Percentiles rank a stretch among this genome's conserved stretches.
Evolutionary conservation across 306 rosid genomes (phyloP).

Genomic region (Amphicarpaea edgeworthii): DNA sequence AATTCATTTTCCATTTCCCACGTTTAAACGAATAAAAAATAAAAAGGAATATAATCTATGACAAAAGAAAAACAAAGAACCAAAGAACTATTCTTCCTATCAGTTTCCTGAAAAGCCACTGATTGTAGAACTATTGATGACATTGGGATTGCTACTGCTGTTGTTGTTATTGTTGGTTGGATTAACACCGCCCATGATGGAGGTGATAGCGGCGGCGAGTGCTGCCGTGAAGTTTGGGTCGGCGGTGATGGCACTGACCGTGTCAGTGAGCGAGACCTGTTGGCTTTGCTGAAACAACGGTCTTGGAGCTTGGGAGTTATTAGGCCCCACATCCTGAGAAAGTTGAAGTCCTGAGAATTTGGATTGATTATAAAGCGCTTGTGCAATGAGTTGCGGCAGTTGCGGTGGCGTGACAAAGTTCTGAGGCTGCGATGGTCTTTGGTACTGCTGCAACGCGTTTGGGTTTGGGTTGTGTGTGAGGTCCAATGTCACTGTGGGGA

Average conservation of each 20-base stretch:
- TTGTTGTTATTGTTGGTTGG: conserved; percentile 43
- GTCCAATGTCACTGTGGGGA: conserved; percentile 84
- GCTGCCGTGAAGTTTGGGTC: conserved; percentile 89
- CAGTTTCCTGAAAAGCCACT: conserved; percentile 70
- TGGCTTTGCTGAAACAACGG: conserved; percentile 46
- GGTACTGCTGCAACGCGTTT: conserved; percentile 64
- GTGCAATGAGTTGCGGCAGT: conserved; percentile 41
- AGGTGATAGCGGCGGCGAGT: conserved; percentile 86
- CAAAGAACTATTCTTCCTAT: conserved; percentile 20
- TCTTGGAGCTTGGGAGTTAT: conserved; percentile 52
- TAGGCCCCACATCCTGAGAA: conserved; percentile 67
- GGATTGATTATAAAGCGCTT: conserved; percentile 77
- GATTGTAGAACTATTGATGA: conserved; percentile 45
- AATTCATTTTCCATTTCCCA: conserved; percentile 45
- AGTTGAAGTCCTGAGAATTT: conserved; percentile 90
- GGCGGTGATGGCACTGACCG: conserved; percentile 79
- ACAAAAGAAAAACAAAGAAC: neutral
- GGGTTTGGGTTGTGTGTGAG: conserved; percentile 66
- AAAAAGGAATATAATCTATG: conserved; percentile 1
- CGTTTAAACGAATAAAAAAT: conserved; percentile 16
- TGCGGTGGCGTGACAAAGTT: conserved; percentile 54
- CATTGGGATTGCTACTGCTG: conserved; percentile 12
- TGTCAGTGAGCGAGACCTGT: conserved; percentile 60
- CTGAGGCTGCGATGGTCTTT: conserved; percentile 62
- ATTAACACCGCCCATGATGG: conserved; percentile 75